phyloP scores from a whole-genome alignment of 1,284 basidiomycete genomes.

The Mrakiaceae sp. region DNA sequence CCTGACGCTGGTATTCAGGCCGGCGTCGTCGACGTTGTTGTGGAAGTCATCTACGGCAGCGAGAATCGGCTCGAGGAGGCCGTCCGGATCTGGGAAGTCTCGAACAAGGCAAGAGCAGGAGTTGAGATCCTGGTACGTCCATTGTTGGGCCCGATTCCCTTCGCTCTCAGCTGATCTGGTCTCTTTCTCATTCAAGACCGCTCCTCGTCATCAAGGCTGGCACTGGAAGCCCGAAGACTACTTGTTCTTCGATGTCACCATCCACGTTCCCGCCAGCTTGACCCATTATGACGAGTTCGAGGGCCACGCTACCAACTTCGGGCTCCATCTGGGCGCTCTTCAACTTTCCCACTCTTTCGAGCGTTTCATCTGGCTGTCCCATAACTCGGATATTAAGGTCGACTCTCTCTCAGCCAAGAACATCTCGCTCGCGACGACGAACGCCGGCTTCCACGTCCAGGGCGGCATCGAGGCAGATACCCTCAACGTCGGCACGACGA shows the following conservation, averaged over 20 bases:
- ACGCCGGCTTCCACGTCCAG: too few species aligned
- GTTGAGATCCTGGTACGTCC: background rate
- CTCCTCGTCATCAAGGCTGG: too few species aligned
- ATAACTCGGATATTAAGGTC: background rate
- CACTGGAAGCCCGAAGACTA: background rate
- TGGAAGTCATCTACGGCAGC: background rate
- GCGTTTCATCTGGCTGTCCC: background rate
- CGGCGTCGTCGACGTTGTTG: background rate
- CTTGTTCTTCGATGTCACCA: background rate
- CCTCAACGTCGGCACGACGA: background rate
- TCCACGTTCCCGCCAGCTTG: background rate
- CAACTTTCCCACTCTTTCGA: background rate
- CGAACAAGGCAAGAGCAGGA: background rate
- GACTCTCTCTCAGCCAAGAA: background rate
- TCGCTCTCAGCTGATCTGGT: too few species aligned
- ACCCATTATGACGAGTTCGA: background rate
- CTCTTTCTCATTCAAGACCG: too few species aligned
- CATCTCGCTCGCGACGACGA: too few species aligned
- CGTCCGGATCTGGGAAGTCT: background rate
- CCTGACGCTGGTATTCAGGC: background rate
- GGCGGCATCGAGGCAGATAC: too few species aligned
- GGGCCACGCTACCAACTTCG: background rate
- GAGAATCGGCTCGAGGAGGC: background rate
- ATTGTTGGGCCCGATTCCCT: too few species aligned
- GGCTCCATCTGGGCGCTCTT: background rate